A percentile compares a stretch with the other conserved stretches of the same genome.
phyloP scores from a whole-genome alignment of 2,329 filamentous ascomycete species.

The Zelopaecilomyces penicillatus region DNA sequence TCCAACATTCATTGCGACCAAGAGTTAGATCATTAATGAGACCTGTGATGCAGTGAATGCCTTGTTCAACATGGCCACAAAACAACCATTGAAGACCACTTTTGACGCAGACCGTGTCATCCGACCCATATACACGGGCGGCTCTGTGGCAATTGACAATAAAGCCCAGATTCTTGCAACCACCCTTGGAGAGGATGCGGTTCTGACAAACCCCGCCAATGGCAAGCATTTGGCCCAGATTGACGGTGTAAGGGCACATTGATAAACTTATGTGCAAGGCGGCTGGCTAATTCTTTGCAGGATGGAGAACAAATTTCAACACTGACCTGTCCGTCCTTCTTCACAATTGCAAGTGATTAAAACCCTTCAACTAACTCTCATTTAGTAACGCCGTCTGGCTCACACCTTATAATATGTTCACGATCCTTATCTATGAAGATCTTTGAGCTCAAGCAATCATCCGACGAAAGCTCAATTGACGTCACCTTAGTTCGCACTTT shows the following conservation, averaged over 20 bases:
- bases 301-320: slow-evolving; percentile 76
- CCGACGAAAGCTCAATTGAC: slow-evolving; percentile 49
- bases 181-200: slow-evolving; percentile 82
- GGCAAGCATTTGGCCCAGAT: slow-evolving; percentile 76
- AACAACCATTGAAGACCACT: slow-evolving; percentile 68
- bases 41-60: neutral
- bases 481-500: slow-evolving; percentile 66
- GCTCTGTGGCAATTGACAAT: slow-evolving; percentile 74
- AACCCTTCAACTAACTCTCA: slow-evolving; percentile 9
- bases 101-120: slow-evolving; percentile 79
- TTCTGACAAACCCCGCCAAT: slow-evolving; percentile 77
- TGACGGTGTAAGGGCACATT: slow-evolving; percentile 58
- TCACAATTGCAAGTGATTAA: neutral
- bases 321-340: slow-evolving; percentile 44
- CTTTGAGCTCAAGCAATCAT: slow-evolving; percentile 59
- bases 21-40: neutral
- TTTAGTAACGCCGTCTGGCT: slow-evolving; percentile 75
- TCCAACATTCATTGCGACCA: slow-evolving; percentile 1
- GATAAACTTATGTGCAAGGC: neutral
- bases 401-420: slow-evolving; percentile 84
- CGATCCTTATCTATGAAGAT: slow-evolving; percentile 95
- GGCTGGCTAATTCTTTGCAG: slow-evolving; percentile 28
- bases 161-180: slow-evolving; percentile 77
- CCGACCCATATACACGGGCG: slow-evolving; percentile 89
- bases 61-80: slow-evolving; percentile 42